These are phyloP conservation scores for Cystobasidium slooffiae DNA, from an alignment of 1,284 basidiomycete genomes.

Conservation along the genomic window DNA sequence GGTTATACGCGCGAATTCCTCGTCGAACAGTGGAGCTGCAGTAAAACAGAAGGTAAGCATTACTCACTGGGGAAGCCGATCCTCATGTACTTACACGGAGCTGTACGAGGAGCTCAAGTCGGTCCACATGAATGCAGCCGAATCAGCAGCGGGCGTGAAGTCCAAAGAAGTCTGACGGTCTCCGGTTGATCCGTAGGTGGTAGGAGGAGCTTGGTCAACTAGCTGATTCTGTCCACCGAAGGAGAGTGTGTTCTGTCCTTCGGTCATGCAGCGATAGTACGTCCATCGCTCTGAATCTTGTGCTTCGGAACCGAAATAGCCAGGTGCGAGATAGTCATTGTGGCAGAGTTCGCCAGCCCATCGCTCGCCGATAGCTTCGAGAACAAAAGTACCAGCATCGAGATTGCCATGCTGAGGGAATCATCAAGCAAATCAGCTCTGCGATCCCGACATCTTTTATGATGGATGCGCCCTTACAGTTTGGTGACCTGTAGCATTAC, in stretches of 20 bases:
- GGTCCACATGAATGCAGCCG: conserved; percentile 80
- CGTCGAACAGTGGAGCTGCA: conserved; percentile 70
- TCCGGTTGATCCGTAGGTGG: conserved; percentile 65
- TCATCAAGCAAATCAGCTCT: not conserved
- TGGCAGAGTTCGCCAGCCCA: conserved; percentile 72
- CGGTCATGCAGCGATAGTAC: conserved; percentile 92
- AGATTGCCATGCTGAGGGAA: conserved; percentile 50
- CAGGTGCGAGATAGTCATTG: conserved; percentile 37
- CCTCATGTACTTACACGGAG: conserved; percentile 25
- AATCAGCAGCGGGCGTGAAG: conserved; percentile 65
- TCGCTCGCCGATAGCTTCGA: conserved; percentile 91
- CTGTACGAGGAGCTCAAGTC: conserved; percentile 82
- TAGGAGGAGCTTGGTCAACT: conserved; percentile 67
- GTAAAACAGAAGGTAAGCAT: not conserved
- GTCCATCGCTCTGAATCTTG: conserved; percentile 76
- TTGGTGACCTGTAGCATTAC: conserved; percentile 64
- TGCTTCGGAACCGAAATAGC: conserved; percentile 51
- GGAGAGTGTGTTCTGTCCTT: conserved; percentile 90
- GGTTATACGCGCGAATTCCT: conserved; percentile 85
- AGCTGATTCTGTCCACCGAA: conserved; percentile 80
- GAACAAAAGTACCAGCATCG: conserved; percentile 72
- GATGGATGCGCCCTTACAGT: conserved; percentile 3
- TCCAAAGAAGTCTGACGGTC: conserved; percentile 76
- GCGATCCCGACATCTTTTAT: not conserved
- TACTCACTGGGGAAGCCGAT: too few species aligned